These are phyloP conservation scores for Primulina tabacum DNA, from an alignment of 257 asterid species.

Conservation along the genomic window DNA sequence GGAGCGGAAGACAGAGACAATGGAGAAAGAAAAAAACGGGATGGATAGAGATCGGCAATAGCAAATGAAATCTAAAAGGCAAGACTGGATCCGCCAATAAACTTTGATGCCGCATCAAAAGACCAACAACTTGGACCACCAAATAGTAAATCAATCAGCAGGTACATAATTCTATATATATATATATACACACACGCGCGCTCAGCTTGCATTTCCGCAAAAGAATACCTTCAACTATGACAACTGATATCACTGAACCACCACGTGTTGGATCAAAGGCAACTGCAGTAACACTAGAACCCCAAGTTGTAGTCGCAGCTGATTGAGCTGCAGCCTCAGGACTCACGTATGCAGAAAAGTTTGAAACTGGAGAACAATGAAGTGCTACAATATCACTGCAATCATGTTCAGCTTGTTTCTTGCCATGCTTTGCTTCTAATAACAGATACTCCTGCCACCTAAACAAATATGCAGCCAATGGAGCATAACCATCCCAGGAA, in stretches of 20 bases:
- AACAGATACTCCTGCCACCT: constrained; percentile 94
- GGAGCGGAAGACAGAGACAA: neutral
- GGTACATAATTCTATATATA: neutral
- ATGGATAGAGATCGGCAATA: neutral
- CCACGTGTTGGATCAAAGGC: constrained; percentile 99
- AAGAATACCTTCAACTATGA: constrained; percentile 85
- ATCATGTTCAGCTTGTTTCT: constrained; percentile 62
- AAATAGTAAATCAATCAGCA: constrained; percentile 14
- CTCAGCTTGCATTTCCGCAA: neutral
- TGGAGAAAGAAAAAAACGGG: neutral
- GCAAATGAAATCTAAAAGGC: neutral
- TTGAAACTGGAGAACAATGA: constrained; percentile 98
- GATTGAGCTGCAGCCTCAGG: constrained; percentile 99
- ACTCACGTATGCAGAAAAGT: constrained; percentile 97
- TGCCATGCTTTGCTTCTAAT: constrained; percentile 79
- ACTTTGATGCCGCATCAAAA: neutral
- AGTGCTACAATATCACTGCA: constrained; percentile 72
- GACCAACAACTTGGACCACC: constrained; percentile 8
- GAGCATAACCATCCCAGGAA: constrained; percentile 94
- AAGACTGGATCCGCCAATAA: constrained; percentile 5
- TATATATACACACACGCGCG: too few relatives aligned
- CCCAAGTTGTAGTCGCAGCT: constrained; percentile 94
- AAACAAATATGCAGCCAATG: constrained; percentile 90
- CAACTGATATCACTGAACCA: constrained; percentile 93
- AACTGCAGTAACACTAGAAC: constrained; percentile 99